Evolutionary conservation across 2,329 filamentous ascomycete species (phyloP), one percentile per base, ranked within the genome.

Genomic region (Stemphylium beticola): DNA sequence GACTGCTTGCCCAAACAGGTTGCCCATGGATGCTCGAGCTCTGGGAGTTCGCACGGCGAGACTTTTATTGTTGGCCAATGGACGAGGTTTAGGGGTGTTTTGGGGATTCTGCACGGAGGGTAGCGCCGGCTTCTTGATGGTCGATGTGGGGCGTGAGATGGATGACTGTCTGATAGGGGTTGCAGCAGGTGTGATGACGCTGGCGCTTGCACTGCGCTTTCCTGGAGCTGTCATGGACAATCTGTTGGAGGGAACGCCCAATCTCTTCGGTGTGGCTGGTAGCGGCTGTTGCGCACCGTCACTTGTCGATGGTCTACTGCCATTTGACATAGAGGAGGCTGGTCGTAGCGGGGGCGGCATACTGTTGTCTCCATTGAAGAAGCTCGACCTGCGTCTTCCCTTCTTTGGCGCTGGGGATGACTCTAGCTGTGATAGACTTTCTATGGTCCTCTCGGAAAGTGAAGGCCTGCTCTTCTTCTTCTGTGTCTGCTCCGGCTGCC

Each of bases 401-500:
- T 40, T 89, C 74, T 85, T 57, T 17, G 60, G 60, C 4, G 67
- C 67, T 3, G 93, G 92, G 0, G 92, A 95, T 0, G 90, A 86
- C 0, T 92, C 90, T 26, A 96, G 79, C 41, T 87, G 85, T 3
- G 92, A 84, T 5, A 97, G 78, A 0, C 91, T 96, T 72, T 96
- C 91, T 37, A 96, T 87, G 0, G 93, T 96, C 53, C 93, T 83
- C 65, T 97, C 93, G 0, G 89, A 87, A 4, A 97, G 80, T 0
- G 91, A 93, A 12, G 78, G 78, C 11, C 80, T 70, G 4, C 76
- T 66, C 61, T 46, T 84, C 80, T 48, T 69, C 50, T 61, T 53
- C 10, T 54, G 58, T 10, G 60, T 57, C 38, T 59, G 61, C 5
- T 48, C 47, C 55, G 63, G 40, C 40, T 24, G 22, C 5, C 22